Conservation (phyloP, 106 monocot species). For the Dendrobium nobile region DNA sequence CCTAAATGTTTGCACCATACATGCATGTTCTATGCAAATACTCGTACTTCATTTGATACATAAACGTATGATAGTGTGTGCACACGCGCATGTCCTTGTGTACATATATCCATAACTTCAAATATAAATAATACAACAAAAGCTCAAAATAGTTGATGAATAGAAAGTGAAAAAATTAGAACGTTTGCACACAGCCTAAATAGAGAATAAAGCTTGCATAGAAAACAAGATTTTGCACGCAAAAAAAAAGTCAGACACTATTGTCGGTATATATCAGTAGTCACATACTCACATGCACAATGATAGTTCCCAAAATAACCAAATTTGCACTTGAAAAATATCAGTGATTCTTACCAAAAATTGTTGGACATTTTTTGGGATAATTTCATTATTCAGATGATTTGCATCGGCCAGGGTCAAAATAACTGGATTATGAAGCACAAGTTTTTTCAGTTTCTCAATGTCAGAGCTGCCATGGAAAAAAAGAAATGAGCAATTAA, state of each 20-base stretch:
- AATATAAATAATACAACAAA: background rate
- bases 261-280: background rate
- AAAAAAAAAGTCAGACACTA: background rate
- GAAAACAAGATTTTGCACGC: background rate
- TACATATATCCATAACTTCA: background rate
- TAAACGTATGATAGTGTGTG: background rate
- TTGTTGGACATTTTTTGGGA: constrained; percentile 80
- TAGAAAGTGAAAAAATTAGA: background rate
- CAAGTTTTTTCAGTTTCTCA: constrained; percentile 89
- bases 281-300: too few species aligned
- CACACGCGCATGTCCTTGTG: background rate
- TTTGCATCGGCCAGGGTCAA: constrained; percentile 68
- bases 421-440: constrained; percentile 76
- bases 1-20: background rate
- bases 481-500: constrained; percentile 8
- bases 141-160: background rate
- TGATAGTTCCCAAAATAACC: background rate
- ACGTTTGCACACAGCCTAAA: background rate
- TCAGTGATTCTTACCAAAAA: constrained; percentile 49
- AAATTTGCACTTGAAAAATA: background rate
- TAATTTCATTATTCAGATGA: constrained; percentile 49
- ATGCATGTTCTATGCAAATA: background rate
- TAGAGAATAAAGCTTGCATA: background rate
- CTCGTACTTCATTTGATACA: background rate
- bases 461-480: constrained; percentile 60